These are phyloP conservation scores for Debaryomycetaceae sp. DNA, from an alignment of 1,139 yeast genomes.

Conservation along the genomic window DNA sequence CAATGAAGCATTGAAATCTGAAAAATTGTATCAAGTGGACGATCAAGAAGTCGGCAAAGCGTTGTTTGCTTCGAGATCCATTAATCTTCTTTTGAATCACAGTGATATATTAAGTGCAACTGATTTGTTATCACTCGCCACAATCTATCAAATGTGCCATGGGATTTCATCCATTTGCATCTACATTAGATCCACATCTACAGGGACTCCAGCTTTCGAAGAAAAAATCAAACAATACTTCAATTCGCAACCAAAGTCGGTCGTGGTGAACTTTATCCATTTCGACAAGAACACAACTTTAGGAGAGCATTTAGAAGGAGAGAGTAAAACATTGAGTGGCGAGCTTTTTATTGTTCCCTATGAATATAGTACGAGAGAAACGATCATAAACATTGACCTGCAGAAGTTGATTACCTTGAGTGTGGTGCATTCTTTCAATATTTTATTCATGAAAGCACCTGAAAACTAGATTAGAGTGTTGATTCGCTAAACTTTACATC, in stretches of 20 bases:
- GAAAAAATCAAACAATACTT: slow-evolving; percentile 18
- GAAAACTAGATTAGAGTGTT: background rate
- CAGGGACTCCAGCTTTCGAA: slow-evolving; percentile 17
- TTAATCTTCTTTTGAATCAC: slow-evolving; percentile 27
- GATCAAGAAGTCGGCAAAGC: slow-evolving; percentile 9
- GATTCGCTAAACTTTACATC: background rate
- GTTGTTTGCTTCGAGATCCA: slow-evolving; percentile 14
- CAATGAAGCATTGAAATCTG: slow-evolving; percentile 2
- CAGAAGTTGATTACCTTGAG: slow-evolving; percentile 16
- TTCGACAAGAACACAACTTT: background rate
- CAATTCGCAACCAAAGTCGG: background rate
- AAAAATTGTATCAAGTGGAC: slow-evolving; percentile 4
- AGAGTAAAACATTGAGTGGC: background rate
- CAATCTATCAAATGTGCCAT: slow-evolving; percentile 19
- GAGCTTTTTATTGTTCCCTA: background rate
- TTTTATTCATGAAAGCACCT: slow-evolving; percentile 23
- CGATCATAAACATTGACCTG: background rate
- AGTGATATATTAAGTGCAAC: slow-evolving; percentile 32
- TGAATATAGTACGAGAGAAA: background rate
- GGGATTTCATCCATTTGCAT: slow-evolving; percentile 16
- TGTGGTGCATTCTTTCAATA: slow-evolving; percentile 19
- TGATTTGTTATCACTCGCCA: slow-evolving; percentile 29
- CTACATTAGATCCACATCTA: slow-evolving; percentile 16
- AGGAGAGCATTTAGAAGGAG: background rate
- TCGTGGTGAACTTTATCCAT: background rate